phyloP scores from a whole-genome alignment of 2,329 filamentous ascomycete species.

The Fusarium sarcochroum region DNA sequence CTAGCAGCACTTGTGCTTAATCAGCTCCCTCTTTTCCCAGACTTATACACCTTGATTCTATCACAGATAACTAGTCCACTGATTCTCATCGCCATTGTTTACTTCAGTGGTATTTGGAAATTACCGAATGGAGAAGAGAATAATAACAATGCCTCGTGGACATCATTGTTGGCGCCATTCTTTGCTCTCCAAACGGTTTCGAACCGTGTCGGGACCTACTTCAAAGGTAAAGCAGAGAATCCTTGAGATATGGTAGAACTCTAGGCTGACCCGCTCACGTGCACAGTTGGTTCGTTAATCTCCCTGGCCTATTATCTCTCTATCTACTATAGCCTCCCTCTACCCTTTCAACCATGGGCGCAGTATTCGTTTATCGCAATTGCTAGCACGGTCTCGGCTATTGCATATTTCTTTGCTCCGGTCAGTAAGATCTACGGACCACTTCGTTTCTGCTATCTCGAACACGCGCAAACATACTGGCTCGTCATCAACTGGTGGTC shows the following conservation, averaged over 20 bases:
- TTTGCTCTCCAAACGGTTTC: constrained; percentile 27
- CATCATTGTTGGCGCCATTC: not conserved
- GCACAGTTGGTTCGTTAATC: constrained; percentile 27
- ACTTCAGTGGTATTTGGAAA: constrained; percentile 20
- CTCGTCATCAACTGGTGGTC: constrained; percentile 35
- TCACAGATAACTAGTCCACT: constrained; percentile 24
- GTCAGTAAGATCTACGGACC: constrained; percentile 28
- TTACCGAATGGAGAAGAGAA: constrained; percentile 4
- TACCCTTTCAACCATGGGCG: constrained; percentile 23
- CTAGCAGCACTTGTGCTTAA: constrained; percentile 27
- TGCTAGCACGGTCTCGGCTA: accelerated
- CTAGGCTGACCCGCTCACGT: too few species aligned
- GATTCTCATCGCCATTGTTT: constrained; percentile 12
- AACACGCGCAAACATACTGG: constrained; percentile 37
- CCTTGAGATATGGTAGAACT: too few species aligned
- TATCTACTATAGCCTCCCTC: constrained; percentile 20
- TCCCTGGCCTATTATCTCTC: constrained; percentile 26
- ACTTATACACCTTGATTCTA: not conserved
- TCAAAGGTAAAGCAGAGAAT: not conserved
- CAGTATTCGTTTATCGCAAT: constrained; percentile 18
- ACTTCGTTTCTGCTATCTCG: constrained; percentile 36
- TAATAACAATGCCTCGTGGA: not conserved
- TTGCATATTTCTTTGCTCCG: constrained; percentile 23
- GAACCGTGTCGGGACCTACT: constrained; percentile 18
- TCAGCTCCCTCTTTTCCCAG: constrained; percentile 20